Evolutionary conservation across 2,329 filamentous ascomycete species (phyloP).

Genomic region (Ophiostoma himal-ulmi): DNA sequence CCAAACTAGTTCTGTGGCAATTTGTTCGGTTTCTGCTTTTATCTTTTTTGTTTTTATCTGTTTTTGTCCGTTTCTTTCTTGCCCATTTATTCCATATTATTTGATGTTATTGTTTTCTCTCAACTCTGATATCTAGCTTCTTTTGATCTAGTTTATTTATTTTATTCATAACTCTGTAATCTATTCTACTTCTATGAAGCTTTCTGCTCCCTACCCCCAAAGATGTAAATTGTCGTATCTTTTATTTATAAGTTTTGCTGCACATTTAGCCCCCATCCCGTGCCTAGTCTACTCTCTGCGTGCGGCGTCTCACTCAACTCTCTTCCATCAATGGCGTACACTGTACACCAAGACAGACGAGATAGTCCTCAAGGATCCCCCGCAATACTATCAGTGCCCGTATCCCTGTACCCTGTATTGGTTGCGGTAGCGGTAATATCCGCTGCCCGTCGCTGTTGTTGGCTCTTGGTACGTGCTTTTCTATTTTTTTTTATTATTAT

Average conservation of each 20-base stretch:
- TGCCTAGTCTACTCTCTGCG: neutral
- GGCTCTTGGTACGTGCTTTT: constrained; percentile 7
- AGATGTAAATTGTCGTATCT: no score
- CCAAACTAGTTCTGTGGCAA: no score
- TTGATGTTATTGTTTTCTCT: neutral
- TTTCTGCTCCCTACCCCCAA: no score
- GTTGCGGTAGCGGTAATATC: neutral
- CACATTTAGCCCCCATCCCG: no score
- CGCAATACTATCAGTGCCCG: constrained; percentile 8
- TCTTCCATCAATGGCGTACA: neutral
- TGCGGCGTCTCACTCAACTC: neutral
- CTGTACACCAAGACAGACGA: neutral
- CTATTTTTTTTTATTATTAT: neutral
- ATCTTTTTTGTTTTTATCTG: no score
- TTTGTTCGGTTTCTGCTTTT: neutral
- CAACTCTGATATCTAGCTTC: neutral
- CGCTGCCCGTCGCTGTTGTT: neutral
- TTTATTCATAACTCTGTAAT: no score
- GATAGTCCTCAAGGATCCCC: constrained; percentile 4
- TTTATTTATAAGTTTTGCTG: no score
- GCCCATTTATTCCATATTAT: neutral
- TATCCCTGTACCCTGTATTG: constrained; percentile 6
- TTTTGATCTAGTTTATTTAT: neutral
- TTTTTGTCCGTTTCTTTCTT: neutral
- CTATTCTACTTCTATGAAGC: no score